Base-by-base conservation (phyloP, 345 rosid species). In the Citrus glauca region DNA sequence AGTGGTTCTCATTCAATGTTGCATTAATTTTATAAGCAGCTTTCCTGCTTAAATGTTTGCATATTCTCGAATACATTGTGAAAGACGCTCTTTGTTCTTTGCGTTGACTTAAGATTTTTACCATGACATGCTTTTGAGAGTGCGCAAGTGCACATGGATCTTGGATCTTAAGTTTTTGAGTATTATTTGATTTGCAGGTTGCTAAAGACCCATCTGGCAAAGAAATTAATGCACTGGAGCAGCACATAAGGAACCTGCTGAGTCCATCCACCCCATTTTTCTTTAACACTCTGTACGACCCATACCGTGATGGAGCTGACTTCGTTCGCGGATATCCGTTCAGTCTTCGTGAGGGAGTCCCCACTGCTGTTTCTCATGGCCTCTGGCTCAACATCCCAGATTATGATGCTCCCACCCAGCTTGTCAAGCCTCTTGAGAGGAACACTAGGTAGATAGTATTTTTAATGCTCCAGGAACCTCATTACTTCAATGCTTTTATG, bases 381-480 rank as follows among this genome's bases (percentile, higher is more conserved):
- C 92, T 94, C 66, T 94, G 98, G 98, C 98, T 94, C 76, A 94
- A 94, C 91, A 94, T 94, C 75, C 98, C 97, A 33, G 97, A 94
- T 75, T 94, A 94, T 79, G 98, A 94, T 84, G 98, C 98, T 42
- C 98, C 98, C 0, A 94, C 98, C 45, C 98, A 94, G 81, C 97
- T 94, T 64, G 98, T 94, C 76, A 94, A 94, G 88, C 98, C 98
- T 71, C 93, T 71, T 40, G 98, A 94, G 87, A 92, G 94, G 82
- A 93, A 94, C 89, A 87, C 90, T 5, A 87, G 98, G 98, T 91
- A 82, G 5, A 28, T 59, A 50, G 66, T 35, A 63, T 35, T 4
- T 42, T 35, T 50, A 14, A 3, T 57, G 70, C 67, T 6, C 55
- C 4, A n/a, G 42, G 28, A 30, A 32, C 25, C 9, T 32, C 48